Percentiles rank a stretch among this genome's conserved stretches.
Conservation (phyloP, 73 alveolate species). For the Blepharisma japonicum region DNA sequence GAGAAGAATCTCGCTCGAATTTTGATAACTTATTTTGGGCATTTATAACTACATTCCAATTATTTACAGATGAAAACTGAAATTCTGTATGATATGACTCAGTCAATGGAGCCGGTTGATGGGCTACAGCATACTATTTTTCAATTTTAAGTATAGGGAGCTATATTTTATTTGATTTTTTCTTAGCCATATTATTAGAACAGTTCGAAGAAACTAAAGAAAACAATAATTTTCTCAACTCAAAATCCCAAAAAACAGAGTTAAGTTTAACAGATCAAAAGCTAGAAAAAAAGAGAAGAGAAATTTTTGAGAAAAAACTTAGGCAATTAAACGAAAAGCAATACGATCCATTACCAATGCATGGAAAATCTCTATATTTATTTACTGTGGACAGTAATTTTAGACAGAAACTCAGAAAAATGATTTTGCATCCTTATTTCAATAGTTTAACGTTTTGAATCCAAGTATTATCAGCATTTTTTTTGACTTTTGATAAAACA, state of each 20-base stretch:
- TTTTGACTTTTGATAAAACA: slow-evolving; percentile 54
- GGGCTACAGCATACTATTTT: slow-evolving; percentile 72
- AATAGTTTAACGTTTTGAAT: slow-evolving; percentile 48
- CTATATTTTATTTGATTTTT: slow-evolving; percentile 87
- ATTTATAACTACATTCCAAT: slow-evolving; percentile 39
- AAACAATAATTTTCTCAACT: not conserved
- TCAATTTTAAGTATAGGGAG: slow-evolving; percentile 94
- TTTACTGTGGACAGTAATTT: slow-evolving; percentile 30
- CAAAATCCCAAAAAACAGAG: not conserved
- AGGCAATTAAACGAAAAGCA: not conserved
- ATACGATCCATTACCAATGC: not conserved
- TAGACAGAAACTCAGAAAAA: slow-evolving; percentile 25
- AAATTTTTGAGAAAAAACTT: not conserved
- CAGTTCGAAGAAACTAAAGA: slow-evolving; percentile 54
- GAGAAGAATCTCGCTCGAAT: slow-evolving; percentile 43
- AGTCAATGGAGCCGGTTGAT: slow-evolving; percentile 44
- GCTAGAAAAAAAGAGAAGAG: slow-evolving; percentile 8
- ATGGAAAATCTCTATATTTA: slow-evolving; percentile 42
- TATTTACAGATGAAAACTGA: slow-evolving; percentile 69
- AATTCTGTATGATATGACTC: slow-evolving; percentile 35
- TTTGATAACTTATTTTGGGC: slow-evolving; percentile 48
- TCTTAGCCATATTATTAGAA: slow-evolving; percentile 89
- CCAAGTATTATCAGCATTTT: slow-evolving; percentile 44
- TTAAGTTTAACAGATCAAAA: not conserved
- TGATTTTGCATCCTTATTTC: slow-evolving; percentile 50